Evolutionary conservation across 306 rosid species (phyloP).

Genomic region (Quercus parvula): DNA sequence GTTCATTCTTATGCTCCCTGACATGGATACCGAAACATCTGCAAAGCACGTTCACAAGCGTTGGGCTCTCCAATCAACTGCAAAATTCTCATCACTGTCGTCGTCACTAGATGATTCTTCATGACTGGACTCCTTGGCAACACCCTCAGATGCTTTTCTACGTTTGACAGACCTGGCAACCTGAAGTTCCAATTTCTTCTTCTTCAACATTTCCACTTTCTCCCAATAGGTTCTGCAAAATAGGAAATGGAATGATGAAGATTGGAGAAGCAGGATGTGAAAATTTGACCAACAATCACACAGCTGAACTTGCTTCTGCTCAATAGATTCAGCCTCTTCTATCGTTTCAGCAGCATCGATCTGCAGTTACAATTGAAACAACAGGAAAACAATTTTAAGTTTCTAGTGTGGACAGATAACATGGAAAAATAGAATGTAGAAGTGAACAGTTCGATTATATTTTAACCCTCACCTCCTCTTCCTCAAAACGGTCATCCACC

Average conservation of each 20-base stretch:
- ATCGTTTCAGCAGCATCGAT: too few species aligned
- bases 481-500: conserved; percentile 89
- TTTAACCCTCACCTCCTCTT: conserved; percentile 70
- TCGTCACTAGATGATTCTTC: conserved; percentile 63
- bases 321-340: too few species aligned
- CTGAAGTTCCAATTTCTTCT: too few species aligned
- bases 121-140: conserved; percentile 30
- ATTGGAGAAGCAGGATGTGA: too few species aligned
- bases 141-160: conserved; percentile 24
- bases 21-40: not conserved
- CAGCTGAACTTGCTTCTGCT: too few species aligned
- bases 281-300: too few species aligned
- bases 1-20: too few species aligned
- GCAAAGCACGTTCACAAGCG: conserved; percentile 44
- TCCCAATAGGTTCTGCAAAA: too few species aligned
- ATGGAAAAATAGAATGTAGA: not conserved
- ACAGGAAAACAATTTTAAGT: not conserved
- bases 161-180: too few species aligned
- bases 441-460: conserved; percentile 12
- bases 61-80: conserved; percentile 97
- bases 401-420: conserved; percentile 2
- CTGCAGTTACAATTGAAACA: not conserved
- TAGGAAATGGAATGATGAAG: too few species aligned
- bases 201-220: too few species aligned
- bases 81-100: conserved; percentile 48